These are phyloP conservation scores for Penicillium sp. DNA, from an alignment of 2,329 filamentous ascomycete genomes.

Conservation along the genomic window DNA sequence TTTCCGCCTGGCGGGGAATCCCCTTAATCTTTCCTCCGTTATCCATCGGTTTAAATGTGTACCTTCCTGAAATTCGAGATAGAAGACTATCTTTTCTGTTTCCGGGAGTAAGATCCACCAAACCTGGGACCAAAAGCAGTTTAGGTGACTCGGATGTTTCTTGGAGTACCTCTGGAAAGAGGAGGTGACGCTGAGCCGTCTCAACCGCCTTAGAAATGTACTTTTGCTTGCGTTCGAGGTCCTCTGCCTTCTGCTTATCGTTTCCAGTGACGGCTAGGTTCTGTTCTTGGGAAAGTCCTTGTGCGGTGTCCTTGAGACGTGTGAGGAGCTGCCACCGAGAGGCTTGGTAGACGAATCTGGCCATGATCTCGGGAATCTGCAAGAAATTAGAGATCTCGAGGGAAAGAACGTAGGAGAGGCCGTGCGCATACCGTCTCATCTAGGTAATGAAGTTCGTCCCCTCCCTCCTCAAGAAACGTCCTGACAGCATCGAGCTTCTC, in stretches of 20 bases:
- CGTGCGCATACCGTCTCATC: conserved; percentile 58
- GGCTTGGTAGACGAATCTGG: conserved; percentile 84
- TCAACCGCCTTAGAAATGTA: conserved; percentile 75
- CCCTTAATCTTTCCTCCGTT: conserved; percentile 60
- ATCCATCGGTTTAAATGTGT: conserved; percentile 30
- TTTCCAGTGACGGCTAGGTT: conserved; percentile 33
- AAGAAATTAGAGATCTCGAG: not conserved
- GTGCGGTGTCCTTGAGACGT: conserved; percentile 68
- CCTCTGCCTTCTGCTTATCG: conserved; percentile 49
- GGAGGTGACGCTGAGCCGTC: conserved; percentile 80
- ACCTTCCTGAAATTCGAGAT: conserved; percentile 26
- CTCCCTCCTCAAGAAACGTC: conserved; percentile 78
- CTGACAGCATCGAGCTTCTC: conserved; percentile 87
- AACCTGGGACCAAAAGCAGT: conserved; percentile 28
- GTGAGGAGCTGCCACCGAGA: conserved; percentile 78
- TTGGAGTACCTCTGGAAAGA: conserved; percentile 84
- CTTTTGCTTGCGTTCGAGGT: conserved; percentile 58
- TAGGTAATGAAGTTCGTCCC: conserved; percentile 76
- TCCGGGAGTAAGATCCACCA: conserved; percentile 37
- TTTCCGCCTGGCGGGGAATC: conserved; percentile 60
- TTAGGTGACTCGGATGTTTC: conserved; percentile 55
- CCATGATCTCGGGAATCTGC: conserved; percentile 83
- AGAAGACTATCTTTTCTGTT: conserved; percentile 32
- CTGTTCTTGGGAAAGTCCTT: conserved; percentile 56
- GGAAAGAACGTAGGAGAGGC: not conserved